Base-by-base conservation (phyloP, 352 stramenopile species). In the Phytopythium sindhum region DNA sequence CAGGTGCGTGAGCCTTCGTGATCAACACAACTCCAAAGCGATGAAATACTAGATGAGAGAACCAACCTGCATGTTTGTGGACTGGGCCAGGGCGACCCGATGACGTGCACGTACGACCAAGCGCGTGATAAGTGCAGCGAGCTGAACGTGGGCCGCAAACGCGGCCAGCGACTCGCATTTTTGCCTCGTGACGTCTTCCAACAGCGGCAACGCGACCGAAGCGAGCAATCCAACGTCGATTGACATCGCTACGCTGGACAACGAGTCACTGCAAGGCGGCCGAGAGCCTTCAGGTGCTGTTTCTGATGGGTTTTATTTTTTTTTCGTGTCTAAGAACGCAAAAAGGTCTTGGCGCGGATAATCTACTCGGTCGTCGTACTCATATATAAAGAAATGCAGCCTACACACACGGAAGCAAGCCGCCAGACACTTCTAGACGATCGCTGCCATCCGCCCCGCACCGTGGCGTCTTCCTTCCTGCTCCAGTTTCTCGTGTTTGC, bases 101-200 rank as follows among this genome's bases (percentile, higher is more conserved):
- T 77, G 42, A 55, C 62, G 6, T 87, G 74, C 57, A 86, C 74
- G 4, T 87, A 88, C 45, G 74, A 89, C 57, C 61, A 89, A 56
- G 81, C 81, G 3, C 75, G 80, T 42, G 57, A 68, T 14, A 58
- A 57, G 28, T 92, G 83, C 24, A 31, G 60, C 2, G 69, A 73
- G 66, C 70, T 83, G n/a, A 92, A 91, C 35, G 52, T 48, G 11
- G 50, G 69, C 0, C 73, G 79, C 7, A 78, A 80, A 58, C 79
- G 79, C 23, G 83, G 83, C 45, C 58, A 83, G 53, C 72, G 81
- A 2, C 44, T 90, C 15, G 70, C 73, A 3, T 70, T 84, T 52
- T 59, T 90, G 29, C 74, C 79, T 0, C 64, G 68, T 19, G 72
- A 88, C 10, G 63, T 65, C 3, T 91, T 89, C 37, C 52, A 68